These are phyloP conservation scores for Salix exigua DNA, from an alignment of 345 rosid species.

Conservation along the genomic window DNA sequence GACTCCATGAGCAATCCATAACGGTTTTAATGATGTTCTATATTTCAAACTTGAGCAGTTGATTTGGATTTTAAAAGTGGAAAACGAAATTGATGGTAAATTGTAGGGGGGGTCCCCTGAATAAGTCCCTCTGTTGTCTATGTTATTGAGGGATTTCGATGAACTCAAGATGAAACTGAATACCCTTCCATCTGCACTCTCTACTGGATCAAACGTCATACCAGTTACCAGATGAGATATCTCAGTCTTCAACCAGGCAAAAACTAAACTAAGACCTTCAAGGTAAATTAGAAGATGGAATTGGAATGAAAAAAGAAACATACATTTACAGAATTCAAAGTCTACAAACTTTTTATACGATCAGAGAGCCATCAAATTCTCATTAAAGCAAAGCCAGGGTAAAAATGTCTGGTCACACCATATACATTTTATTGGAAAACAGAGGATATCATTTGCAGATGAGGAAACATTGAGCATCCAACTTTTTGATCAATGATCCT, in stretches of 20 bases:
- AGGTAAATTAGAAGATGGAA: background rate
- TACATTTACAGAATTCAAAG: background rate
- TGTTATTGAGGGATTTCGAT: too few relatives aligned
- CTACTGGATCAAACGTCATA: background rate
- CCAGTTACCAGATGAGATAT: background rate
- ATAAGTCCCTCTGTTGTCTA: background rate
- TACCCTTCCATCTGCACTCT: background rate
- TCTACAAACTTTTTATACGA: background rate
- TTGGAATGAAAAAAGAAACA: background rate
- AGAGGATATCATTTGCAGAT: background rate
- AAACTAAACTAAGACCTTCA: background rate
- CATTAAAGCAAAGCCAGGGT: background rate
- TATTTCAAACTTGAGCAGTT: too few relatives aligned
- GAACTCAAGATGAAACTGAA: background rate
- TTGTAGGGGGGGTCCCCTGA: background rate
- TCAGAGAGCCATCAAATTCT: background rate
- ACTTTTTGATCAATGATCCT: constrained; percentile 20
- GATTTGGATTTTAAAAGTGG: too few relatives aligned
- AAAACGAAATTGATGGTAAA: too few relatives aligned
- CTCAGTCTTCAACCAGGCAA: background rate
- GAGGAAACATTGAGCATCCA: background rate
- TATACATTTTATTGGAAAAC: background rate
- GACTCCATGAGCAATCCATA: too few relatives aligned
- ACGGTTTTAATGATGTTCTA: too few relatives aligned
- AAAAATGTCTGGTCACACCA: background rate